These are phyloP conservation scores for Cladobotryum protrusum DNA, from an alignment of 2,329 filamentous ascomycete species.

Conservation along the genomic window DNA sequence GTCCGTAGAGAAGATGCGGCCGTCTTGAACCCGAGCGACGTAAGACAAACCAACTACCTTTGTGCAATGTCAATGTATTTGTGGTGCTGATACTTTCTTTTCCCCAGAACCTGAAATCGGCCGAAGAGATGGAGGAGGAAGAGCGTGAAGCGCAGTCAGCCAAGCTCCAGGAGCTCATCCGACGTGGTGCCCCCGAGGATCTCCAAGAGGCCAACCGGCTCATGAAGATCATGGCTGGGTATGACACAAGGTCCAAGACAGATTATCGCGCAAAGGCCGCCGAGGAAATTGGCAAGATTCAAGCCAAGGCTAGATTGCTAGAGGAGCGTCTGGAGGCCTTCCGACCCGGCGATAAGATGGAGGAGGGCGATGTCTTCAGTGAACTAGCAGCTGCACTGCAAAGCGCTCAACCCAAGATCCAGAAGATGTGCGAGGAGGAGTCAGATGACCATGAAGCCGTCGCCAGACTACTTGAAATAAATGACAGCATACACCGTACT, in stretches of 20 bases:
- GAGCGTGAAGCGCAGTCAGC: constrained; percentile 91
- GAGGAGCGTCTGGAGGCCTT: constrained; percentile 90
- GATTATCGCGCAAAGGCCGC: constrained; percentile 97
- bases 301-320: constrained; percentile 86
- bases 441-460: constrained; percentile 96
- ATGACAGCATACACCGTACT: constrained; percentile 96
- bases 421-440: constrained; percentile 99
- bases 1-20: constrained; percentile 90
- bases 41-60: constrained; percentile 41
- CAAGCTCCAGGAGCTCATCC: constrained; percentile 96
- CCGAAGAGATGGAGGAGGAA: constrained; percentile 98
- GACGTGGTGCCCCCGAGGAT: constrained; percentile 84
- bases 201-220: constrained; percentile 93
- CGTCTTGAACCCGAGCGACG: constrained; percentile 92
- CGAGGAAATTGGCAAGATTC: constrained; percentile 88
- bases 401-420: constrained; percentile 95
- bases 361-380: constrained; percentile 62
- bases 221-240: constrained; percentile 99
- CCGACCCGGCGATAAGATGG: constrained; percentile 71
- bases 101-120: constrained; percentile 79
- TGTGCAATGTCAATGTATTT: neutral
- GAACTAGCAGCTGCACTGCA: constrained; percentile 85
- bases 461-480: constrained; percentile 91
- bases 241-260: constrained; percentile 89
- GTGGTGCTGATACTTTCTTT: constrained; percentile 1